Base-by-base conservation (phyloP, 768 basidiomycete species). In the Thelephora ganbajun region DNA sequence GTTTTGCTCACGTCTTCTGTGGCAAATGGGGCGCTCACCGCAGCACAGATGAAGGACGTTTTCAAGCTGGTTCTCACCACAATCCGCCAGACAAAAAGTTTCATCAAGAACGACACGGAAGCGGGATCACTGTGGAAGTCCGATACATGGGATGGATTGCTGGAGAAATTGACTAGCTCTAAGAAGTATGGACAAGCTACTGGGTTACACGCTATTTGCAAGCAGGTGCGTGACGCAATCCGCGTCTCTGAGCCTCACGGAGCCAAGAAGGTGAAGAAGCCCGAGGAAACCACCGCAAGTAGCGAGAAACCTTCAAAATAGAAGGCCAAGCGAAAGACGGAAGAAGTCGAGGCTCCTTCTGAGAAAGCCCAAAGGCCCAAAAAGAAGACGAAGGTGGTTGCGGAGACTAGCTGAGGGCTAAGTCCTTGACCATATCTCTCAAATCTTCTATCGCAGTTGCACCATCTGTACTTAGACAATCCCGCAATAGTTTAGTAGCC, bases 21-120 rank as follows among this genome's bases (percentile, higher is more conserved):
- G 22, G 63, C 47, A 9, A 33, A 68, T 20, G 53, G 58, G 35
- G 56, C 66, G 9, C 60, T 81, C 37, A 79, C 75, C 13, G 69
- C 80, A 1, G 60, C 75, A 1, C 84, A 89, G 52, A 57, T 83
- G 56, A 94, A 89, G 63, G 83, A 85, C n/a, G 59, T 90, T 16
- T 61, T 90, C 48, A 92, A 87, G 62, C 63, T 85, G 45, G 80
- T 69, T 0, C 64, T 87, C 22, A 57, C 71, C 16, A 75, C 76
- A 44, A 67, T 80, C n/a, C 78, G 87, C 46, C 77, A 79, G 50
- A 76, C 79, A 50, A 78, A 76, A 48, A 71, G 72, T 6, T 57
- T 71, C 43, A 60, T 62, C 5, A 56, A 57, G 4, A 46, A 57
- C 26, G 49, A 62, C 0, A 61, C 61, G 13, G 56, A 61, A 2